Evolutionary conservation across 1,139 yeast species (phyloP).

Genomic region (Hansenula anomala): DNA sequence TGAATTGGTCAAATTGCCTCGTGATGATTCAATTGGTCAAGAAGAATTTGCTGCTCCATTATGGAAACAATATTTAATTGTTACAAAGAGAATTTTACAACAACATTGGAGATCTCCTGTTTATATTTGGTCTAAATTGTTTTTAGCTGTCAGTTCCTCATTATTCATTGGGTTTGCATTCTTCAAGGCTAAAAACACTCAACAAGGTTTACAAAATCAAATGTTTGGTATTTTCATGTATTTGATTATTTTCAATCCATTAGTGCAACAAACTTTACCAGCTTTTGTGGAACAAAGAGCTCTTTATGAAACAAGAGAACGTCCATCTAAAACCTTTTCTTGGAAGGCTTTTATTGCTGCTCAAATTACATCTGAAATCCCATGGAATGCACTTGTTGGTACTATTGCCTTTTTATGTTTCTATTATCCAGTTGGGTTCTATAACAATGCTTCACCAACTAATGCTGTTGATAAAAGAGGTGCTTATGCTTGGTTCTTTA

Average conservation of each 20-base stretch:
- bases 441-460: constrained; percentile 50
- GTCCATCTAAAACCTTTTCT: constrained; percentile 64
- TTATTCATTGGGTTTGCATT: constrained; percentile 57
- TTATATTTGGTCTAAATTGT: constrained; percentile 63
- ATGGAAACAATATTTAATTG: constrained; percentile 47
- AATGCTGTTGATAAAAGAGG: constrained; percentile 55
- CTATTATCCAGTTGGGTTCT: constrained; percentile 79
- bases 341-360: constrained; percentile 61
- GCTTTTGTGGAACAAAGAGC: constrained; percentile 67
- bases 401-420: constrained; percentile 66
- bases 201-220: constrained; percentile 60
- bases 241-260: constrained; percentile 53
- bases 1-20: constrained; percentile 27
- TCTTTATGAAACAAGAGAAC: constrained; percentile 84
- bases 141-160: constrained; percentile 40
- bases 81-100: constrained; percentile 48
- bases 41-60: constrained; percentile 38
- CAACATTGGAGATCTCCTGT: constrained; percentile 76
- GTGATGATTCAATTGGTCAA: constrained; percentile 19
- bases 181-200: constrained; percentile 56
- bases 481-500: constrained; percentile 58
- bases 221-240: constrained; percentile 73
- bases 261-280: constrained; percentile 73
- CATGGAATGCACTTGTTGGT: constrained; percentile 66
- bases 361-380: constrained; percentile 69